Percentiles rank a stretch among this genome's conserved stretches.
Evolutionary conservation across 2,329 filamentous ascomycete genomes (phyloP).

Genomic region (Zasmidium angulare): DNA sequence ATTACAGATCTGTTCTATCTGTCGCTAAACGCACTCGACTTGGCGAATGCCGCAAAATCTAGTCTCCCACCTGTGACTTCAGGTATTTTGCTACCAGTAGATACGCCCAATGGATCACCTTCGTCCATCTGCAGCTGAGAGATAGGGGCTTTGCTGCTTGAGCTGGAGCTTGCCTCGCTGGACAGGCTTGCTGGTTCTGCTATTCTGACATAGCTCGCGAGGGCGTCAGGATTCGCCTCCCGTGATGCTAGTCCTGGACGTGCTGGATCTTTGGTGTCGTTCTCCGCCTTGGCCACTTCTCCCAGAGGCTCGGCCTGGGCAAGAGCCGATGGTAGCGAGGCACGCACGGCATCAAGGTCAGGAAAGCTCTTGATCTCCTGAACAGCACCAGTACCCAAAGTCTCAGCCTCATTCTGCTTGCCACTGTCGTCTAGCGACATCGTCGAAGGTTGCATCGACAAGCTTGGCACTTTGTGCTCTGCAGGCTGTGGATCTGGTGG

Average conservation of each 20-base stretch:
- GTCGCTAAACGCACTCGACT: slow-evolving; percentile 22
- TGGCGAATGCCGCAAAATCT: slow-evolving; percentile 21
- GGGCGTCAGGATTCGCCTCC: slow-evolving; percentile 12
- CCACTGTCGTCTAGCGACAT: background rate
- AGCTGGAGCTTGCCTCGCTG: background rate
- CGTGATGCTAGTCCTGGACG: slow-evolving; percentile 14
- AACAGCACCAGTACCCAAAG: background rate
- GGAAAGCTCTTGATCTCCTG: slow-evolving; percentile 8
- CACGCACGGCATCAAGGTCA: background rate
- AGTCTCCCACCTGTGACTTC: slow-evolving; percentile 5
- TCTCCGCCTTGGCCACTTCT: background rate
- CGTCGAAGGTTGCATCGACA: background rate
- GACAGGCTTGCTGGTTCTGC: background rate
- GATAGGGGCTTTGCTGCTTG: background rate
- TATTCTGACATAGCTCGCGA: slow-evolving; percentile 7
- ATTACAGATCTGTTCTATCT: slow-evolving; percentile 1
- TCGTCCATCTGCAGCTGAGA: slow-evolving; percentile 6
- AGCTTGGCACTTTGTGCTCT: background rate
- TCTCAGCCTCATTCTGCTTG: background rate
- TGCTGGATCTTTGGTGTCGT: background rate
- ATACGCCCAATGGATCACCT: slow-evolving; percentile 16
- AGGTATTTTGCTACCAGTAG: slow-evolving; percentile 1
- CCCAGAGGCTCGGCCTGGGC: background rate
- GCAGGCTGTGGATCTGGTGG: slow-evolving; percentile 7
- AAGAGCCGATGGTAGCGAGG: slow-evolving; percentile 4